Evolutionary conservation across 306 rosid genomes (phyloP).

Genomic region (Trichosanthes truncata): DNA sequence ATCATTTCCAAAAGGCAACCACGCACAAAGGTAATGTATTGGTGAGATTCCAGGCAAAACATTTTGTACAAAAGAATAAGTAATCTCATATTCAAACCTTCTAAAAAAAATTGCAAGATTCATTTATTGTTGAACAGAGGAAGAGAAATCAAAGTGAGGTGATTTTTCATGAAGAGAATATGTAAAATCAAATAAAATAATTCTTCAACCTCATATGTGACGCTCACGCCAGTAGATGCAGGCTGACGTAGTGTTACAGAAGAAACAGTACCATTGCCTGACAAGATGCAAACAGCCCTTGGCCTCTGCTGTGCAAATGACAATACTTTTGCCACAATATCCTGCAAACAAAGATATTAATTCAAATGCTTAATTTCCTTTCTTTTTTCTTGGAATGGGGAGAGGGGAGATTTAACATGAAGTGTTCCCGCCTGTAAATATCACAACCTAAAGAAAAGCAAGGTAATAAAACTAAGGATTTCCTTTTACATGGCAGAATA

Average conservation of each 20-base stretch:
- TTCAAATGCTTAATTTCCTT: not conserved
- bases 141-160: not conserved
- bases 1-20: not conserved
- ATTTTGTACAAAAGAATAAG: not conserved
- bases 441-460: not conserved
- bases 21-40: not conserved
- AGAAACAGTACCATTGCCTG: conserved; percentile 73
- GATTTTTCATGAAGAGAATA: not conserved
- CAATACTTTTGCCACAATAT: conserved; percentile 67
- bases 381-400: not conserved
- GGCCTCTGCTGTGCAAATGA: conserved; percentile 77
- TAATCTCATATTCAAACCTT: not conserved
- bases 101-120: not conserved
- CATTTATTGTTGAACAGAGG: not conserved
- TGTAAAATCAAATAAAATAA: not conserved
- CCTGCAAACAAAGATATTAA: conserved; percentile 42
- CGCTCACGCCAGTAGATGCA: conserved; percentile 65
- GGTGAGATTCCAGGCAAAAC: not conserved
- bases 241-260: conserved; percentile 80
- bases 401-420: not conserved
- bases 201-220: conserved; percentile 58
- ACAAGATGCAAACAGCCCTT: conserved; percentile 77
- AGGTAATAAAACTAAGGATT: not conserved
- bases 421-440: not conserved
- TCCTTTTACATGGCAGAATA: not conserved